These are phyloP conservation scores for Tympanopsis confertula DNA, from an alignment of 2,329 filamentous ascomycete genomes.

Conservation along the genomic window DNA sequence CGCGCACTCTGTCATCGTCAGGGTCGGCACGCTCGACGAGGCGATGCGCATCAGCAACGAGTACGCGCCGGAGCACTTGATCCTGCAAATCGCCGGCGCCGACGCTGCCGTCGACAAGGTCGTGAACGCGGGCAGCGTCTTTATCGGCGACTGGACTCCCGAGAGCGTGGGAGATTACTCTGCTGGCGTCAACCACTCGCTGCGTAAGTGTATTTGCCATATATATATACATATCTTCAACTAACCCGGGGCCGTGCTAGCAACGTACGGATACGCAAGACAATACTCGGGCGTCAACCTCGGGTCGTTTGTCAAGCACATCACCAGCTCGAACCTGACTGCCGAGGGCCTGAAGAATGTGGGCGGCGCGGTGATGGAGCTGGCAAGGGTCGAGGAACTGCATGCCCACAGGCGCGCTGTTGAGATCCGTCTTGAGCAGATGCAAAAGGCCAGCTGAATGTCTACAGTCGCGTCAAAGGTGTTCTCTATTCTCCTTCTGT, in stretches of 20 bases:
- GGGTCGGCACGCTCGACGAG: slow-evolving; percentile 58
- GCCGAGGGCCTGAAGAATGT: slow-evolving; percentile 76
- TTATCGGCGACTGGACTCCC: slow-evolving; percentile 90
- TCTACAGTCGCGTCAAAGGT: too few relatives aligned
- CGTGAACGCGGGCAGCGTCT: slow-evolving; percentile 89
- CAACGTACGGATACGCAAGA: slow-evolving; percentile 94
- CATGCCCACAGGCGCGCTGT: slow-evolving; percentile 88
- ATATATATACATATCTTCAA: slow-evolving; percentile 3
- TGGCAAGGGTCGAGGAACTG: slow-evolving; percentile 86
- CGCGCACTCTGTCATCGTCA: slow-evolving; percentile 79
- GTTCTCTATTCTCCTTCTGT: too few relatives aligned
- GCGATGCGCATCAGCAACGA: slow-evolving; percentile 78
- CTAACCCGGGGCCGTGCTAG: slow-evolving; percentile 31
- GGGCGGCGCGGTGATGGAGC: slow-evolving; percentile 80
- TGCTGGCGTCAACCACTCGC: slow-evolving; percentile 90
- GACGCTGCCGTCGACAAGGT: slow-evolving; percentile 65
- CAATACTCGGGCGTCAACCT: slow-evolving; percentile 98
- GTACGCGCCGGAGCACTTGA: slow-evolving; percentile 93
- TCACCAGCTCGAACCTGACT: slow-evolving; percentile 85
- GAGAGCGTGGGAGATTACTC: slow-evolving; percentile 98
- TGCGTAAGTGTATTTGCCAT: slow-evolving; percentile 56
- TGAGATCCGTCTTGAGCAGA: slow-evolving; percentile 65
- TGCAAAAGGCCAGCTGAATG: slow-evolving; percentile 50
- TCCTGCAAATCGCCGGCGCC: slow-evolving; percentile 74
- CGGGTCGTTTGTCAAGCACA: slow-evolving; percentile 92